phyloP scores from a whole-genome alignment of 2,329 filamentous ascomycete genomes.

The Lachnellula willkommii region DNA sequence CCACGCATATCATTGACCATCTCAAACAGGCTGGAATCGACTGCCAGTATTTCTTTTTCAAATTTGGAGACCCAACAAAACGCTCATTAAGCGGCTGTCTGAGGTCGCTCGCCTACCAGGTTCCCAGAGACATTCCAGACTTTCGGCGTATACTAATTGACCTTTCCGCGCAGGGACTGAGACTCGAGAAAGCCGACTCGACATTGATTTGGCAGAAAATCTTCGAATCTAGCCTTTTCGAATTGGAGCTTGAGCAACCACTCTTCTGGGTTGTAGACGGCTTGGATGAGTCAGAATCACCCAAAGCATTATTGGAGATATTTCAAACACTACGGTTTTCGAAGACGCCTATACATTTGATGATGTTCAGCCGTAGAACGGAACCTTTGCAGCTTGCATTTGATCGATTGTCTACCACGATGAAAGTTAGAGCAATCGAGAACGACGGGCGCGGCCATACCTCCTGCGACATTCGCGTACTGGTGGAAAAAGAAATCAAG shows the following conservation, averaged over 20 bases:
- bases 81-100: constrained; percentile 19
- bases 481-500: constrained; percentile 2
- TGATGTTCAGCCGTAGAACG: neutral
- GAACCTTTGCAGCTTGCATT: neutral
- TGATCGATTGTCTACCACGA: neutral
- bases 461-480: neutral
- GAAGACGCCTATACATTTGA: neutral
- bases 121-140: constrained; percentile 14
- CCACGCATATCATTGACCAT: constrained; percentile 26
- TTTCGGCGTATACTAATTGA: neutral
- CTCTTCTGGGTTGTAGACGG: constrained; percentile 20
- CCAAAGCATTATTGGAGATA: neutral
- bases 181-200: constrained; percentile 11
- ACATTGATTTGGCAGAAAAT: constrained; percentile 15
- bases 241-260: constrained; percentile 3
- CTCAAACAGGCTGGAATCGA: constrained; percentile 10
- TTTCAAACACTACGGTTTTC: constrained; percentile 1
- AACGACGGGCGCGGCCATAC: neutral
- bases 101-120: constrained; percentile 27
- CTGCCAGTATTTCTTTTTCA: constrained; percentile 31
- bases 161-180: constrained; percentile 10
- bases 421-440: neutral
- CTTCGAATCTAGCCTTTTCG: constrained; percentile 13
- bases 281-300: constrained; percentile 15
- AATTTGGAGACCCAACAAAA: constrained; percentile 26